Base-by-base conservation (phyloP, 2,329 filamentous ascomycete species). In the Pseudogymnoascus destructans region DNA sequence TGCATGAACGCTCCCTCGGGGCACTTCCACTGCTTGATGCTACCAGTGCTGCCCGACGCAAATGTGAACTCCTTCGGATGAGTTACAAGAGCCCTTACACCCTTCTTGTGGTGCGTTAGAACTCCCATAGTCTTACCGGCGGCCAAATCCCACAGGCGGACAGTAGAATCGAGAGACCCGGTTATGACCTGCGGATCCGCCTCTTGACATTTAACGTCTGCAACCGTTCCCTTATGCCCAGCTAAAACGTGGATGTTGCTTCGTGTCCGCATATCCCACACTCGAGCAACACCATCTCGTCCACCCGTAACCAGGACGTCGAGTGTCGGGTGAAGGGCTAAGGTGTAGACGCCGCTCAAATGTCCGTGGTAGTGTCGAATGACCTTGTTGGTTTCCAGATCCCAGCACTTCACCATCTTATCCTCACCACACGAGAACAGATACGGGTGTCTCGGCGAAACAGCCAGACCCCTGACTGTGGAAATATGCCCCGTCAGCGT, bases 321-420 rank as follows among this genome's bases (percentile, higher is more conserved):
- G 5, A 98, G 79, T 0, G 90, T 95, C 0, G 93, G 93, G 69
- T 98, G 93, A n/a, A 98, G 75, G 2, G 87, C 82, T 5, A 98
- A 77, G 0, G 91, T 91, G 73, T 98, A 98, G 3, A 98, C 93
- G 63, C 93, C 93, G 66, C 89, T 95, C 19, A 98, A 76, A 73
- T 98, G 93, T 15, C 95, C 95, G 70, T 98, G 93, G 71, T 97
- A 98, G 73, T 96, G 90, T 36, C 92, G 82, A 68, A 97, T 96
- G 61, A 98, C 93, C 73, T 96, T 96, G 76, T 98, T 98, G n/a
- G 92, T 96, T 73, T 98, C 93, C 64, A 98, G 75, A 74, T 98
- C 93, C 93, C 93, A 98, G 74, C 93, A 98, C 73, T 98, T 98
- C 62, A 98, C 93, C 91, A 96, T 96, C 76, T 98, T 98, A 71